These are phyloP conservation scores for Umbelopsis isabellina DNA, from an alignment of 192 early-diverging fungal genomes.

Conservation along the genomic window DNA sequence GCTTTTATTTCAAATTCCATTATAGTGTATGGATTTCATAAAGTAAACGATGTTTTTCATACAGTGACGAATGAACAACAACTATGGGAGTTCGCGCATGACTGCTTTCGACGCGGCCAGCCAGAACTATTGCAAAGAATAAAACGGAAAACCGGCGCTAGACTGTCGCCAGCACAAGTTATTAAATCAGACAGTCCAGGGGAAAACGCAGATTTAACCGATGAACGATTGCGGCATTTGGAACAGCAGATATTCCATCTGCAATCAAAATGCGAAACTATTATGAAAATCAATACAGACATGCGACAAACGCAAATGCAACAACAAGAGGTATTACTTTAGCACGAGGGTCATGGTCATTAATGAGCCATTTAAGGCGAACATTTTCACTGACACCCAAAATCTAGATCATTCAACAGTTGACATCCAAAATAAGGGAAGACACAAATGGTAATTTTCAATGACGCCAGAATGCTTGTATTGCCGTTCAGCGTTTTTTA, in stretches of 20 bases:
- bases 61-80: slow-evolving; percentile 55
- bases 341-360: too few relatives aligned
- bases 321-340: slow-evolving; percentile 1
- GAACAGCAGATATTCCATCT: slow-evolving; percentile 5
- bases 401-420: not conserved
- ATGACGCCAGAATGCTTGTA: not conserved
- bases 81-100: slow-evolving; percentile 87
- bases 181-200: slow-evolving; percentile 17
- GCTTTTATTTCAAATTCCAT: not conserved
- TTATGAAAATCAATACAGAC: slow-evolving; percentile 8
- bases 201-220: not conserved
- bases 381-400: too few relatives aligned
- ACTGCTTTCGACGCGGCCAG: slow-evolving; percentile 69
- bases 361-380: too few relatives aligned
- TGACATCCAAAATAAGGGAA: not conserved
- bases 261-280: slow-evolving; percentile 11
- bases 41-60: slow-evolving; percentile 56
- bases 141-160: slow-evolving; percentile 4
- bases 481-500: not conserved
- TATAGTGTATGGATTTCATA: slow-evolving; percentile 80
- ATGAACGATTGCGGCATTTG: slow-evolving; percentile 1
- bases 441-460: not conserved
- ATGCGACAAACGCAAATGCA: slow-evolving; percentile 7
- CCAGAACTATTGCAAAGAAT: slow-evolving; percentile 15
- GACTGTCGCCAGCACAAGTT: not conserved